Conservation (phyloP, 345 rosid species). For the Hibiscus mutabilis region DNA sequence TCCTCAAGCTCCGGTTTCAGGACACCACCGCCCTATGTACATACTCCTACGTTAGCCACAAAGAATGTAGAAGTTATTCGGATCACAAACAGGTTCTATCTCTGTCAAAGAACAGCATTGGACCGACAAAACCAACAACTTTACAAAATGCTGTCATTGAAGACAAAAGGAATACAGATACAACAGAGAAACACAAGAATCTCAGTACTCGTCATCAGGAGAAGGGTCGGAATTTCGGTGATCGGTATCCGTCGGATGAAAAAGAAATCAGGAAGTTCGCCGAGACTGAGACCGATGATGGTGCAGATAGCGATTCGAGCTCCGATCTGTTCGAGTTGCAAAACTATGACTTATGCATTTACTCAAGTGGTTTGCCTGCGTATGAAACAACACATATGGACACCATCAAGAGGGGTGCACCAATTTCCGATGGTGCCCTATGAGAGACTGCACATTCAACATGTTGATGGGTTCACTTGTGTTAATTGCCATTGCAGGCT, state of each 20-base stretch:
- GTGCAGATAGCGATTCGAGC: conserved; percentile 88
- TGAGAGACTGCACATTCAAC: conserved; percentile 10
- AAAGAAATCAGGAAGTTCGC: conserved; percentile 29
- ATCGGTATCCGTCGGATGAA: conserved; percentile 19
- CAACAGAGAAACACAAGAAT: conserved; percentile 11
- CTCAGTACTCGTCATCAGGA: conserved; percentile 3
- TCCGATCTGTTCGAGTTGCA: conserved; percentile 93
- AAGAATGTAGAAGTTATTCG: conserved; percentile 39
- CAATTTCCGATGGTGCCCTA: conserved; percentile 28
- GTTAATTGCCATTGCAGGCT: conserved; percentile 7
- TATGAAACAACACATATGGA: not conserved
- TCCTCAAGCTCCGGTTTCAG: conserved; percentile 66
- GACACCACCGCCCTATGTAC: conserved; percentile 59
- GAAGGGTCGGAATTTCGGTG: conserved; percentile 30
- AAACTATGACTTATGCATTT: conserved; percentile 58
- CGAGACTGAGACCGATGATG: conserved; percentile 46
- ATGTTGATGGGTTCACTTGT: conserved; percentile 10
- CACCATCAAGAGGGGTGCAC: conserved; percentile 20
- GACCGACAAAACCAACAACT: not conserved
- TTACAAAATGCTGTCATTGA: conserved; percentile 13
- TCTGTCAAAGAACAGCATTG: conserved; percentile 19
- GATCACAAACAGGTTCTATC: conserved; percentile 40
- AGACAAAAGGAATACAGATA: conserved; percentile 16
- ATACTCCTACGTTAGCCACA: conserved; percentile 54
- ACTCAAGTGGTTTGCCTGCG: conserved; percentile 45